Percentiles rank a stretch among this genome's conserved stretches.
These are phyloP conservation scores for Cryptosporidium meleagridis DNA, from an alignment of 169 alveolate species.

Conservation along the genomic window DNA sequence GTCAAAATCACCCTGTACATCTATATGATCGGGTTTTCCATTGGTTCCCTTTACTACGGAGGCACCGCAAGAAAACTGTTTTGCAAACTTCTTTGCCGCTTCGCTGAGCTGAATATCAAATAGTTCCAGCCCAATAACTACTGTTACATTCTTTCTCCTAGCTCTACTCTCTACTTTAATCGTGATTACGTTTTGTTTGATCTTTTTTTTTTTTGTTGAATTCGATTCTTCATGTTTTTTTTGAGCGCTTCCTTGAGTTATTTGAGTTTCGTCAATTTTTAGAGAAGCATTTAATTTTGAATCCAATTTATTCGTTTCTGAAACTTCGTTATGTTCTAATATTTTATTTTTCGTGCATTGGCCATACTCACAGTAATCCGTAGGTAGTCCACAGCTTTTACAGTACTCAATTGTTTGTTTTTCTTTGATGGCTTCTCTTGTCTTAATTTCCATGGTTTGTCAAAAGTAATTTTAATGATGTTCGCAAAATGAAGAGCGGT, in stretches of 20 bases:
- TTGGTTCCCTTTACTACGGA: constrained; percentile 86
- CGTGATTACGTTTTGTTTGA: constrained; percentile 76
- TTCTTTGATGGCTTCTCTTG: constrained; percentile 24
- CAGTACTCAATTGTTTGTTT: constrained; percentile 76
- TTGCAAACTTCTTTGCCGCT: constrained; percentile 88
- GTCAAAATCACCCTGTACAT: constrained; percentile 76
- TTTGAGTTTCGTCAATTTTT: constrained; percentile 21
- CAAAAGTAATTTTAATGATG: too few species aligned
- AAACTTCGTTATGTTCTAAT: constrained; percentile 50
- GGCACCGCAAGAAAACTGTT: constrained; percentile 89
- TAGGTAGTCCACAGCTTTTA: constrained; percentile 86
- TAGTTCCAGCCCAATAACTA: constrained; percentile 86
- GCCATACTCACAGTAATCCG: constrained; percentile 89
- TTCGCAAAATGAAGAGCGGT: not conserved
- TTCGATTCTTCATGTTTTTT: constrained; percentile 24
- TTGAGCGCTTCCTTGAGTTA: constrained; percentile 37
- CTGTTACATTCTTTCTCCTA: constrained; percentile 86
- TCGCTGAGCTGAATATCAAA: constrained; percentile 85
- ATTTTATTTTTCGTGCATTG: constrained; percentile 79
- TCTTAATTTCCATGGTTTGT: not conserved
- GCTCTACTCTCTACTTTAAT: constrained; percentile 85
- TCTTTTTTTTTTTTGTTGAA: not conserved
- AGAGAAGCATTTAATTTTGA: not conserved
- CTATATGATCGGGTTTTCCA: constrained; percentile 80
- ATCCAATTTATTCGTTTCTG: constrained; percentile 5